Evolutionary conservation across 371 early-diverging fungal species (phyloP).

Genomic region (Mucor circinelloides): DNA sequence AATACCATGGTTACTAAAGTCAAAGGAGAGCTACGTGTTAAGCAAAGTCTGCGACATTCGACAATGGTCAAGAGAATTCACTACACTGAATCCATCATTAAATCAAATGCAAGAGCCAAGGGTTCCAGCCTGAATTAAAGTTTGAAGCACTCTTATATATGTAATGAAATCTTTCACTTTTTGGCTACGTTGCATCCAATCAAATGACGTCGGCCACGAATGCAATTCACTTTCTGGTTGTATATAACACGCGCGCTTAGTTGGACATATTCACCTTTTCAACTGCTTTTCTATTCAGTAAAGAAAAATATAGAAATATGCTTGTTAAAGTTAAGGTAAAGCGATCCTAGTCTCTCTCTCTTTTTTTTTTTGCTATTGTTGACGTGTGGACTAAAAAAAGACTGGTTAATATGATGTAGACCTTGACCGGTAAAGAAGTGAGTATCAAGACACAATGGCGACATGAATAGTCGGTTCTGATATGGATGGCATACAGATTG

Average conservation of each 20-base stretch:
- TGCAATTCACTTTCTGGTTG: background rate
- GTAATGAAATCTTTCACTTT: background rate
- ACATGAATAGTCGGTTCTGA: background rate
- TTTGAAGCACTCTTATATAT: too few species aligned
- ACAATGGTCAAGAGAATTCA: too few species aligned
- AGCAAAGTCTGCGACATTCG: too few species aligned
- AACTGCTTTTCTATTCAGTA: background rate
- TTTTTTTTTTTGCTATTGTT: too few species aligned
- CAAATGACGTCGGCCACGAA: background rate
- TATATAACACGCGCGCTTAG: background rate
- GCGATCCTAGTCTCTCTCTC: too few species aligned
- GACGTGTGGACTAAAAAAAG: background rate
- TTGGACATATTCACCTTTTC: background rate
- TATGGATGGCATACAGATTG: constrained; percentile 63
- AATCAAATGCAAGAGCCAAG: too few species aligned
- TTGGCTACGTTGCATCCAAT: background rate
- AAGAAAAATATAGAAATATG: constrained; percentile 54
- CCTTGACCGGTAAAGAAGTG: constrained; percentile 94
- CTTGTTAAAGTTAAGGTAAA: constrained; percentile 88
- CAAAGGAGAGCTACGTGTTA: too few species aligned
- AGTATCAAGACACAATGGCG: background rate
- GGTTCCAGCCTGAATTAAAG: too few species aligned
- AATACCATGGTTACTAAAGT: background rate
- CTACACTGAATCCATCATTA: too few species aligned
- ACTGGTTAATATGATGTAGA: constrained; percentile 50